Evolutionary conservation across 2,329 filamentous ascomycete species (phyloP), one percentile per base, ranked within the genome.

Genomic region (Cercospora citrullina): DNA sequence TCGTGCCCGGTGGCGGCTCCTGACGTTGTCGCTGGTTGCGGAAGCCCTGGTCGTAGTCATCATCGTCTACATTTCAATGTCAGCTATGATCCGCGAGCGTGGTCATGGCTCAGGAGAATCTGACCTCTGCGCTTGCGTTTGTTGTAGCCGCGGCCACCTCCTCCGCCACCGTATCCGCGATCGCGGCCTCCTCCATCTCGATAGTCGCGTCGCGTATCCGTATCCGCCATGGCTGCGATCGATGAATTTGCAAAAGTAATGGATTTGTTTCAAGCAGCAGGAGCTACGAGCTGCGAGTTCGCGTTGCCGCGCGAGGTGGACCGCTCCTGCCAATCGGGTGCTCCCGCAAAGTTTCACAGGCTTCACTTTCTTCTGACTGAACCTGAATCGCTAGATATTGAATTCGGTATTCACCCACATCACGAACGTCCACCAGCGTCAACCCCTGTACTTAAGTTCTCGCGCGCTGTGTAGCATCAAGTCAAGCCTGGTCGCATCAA

Each of bases 81-180:
- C n/a, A 64, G 60, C 59, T 39, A 33, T 31, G 51, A 21, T 36
- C 10, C 33, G 30, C 31, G 10, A 53, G 30, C 39, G 10, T 48
- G 59, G 48, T 70, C 58, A 61, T 12, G 53, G 31, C 68, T 70
- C 67, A 71, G 71, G 69, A 71, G 69, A 59, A 53, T 68, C 60
- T 51, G 79, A 94, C 93, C 93, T 91, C 91, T 86, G 77, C 93
- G 87, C 82, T 96, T 96, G 79, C 91, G 89, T 75, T 87, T 88
- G 78, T 89, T 72, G 78, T 79, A 74, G 77, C 86, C 82, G 68
- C 83, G 30, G 9, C 63, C 67, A 2, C 60, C 79, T 66, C 85
- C 85, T 77, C 89, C 74, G 39, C 89, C 74, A 42, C 74, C 72
- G 51, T 68, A 67, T 58, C 71, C 68, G 8, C 62, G 48, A 18